Base-by-base conservation (phyloP, 345 rosid species). In the Populus euphratica region DNA sequence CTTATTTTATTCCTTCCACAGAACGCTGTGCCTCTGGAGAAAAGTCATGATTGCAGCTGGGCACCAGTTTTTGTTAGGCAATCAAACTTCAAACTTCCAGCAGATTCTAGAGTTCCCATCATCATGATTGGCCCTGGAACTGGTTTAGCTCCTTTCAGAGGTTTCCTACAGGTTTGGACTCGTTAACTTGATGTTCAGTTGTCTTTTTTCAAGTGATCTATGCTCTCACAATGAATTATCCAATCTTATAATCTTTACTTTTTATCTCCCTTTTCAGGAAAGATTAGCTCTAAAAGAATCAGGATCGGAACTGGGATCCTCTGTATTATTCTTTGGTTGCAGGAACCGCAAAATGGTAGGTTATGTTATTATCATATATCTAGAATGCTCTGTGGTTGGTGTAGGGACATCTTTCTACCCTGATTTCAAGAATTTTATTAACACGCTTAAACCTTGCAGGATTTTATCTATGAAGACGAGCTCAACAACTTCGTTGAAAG, bases 111-210 rank as follows among this genome's bases (percentile, higher is more conserved):
- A 64, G 91, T 92, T 68, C 98, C 98, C 38, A 81, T 96, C 74
- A 86, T 96, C 76, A 94, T 96, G 98, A 86, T 96, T 82, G 99
- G 98, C 81, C 98, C 99, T 72, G 98, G 98, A 65, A 93, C 98
- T 72, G 99, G 99, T 39, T 86, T 92, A 81, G 98, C 99, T 86
- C 99, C 98, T 68, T 96, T 96, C 84, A 89, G 99, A 84, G 99
- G 98, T 64, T 96, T 96, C 86, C 91, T 94, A 79, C 99, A 91
- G 92, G 96, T 91, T 76, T 59, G 29, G 47, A n/a, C 62, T 56
- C 20, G 59, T 29, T n/a, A 21, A 63, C 52, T 68, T 70, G 23
- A 47, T 49, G 27, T 69, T 68, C 63, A 23, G 6, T 52, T 4
- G 25, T 31, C 38, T 39, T 27, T 21, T 17, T 56, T 17, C 35